Evolutionary conservation across 192 early-diverging fungal species (phyloP), one percentile per base, ranked within the genome.

Genomic region (Mortierella claussenii): DNA sequence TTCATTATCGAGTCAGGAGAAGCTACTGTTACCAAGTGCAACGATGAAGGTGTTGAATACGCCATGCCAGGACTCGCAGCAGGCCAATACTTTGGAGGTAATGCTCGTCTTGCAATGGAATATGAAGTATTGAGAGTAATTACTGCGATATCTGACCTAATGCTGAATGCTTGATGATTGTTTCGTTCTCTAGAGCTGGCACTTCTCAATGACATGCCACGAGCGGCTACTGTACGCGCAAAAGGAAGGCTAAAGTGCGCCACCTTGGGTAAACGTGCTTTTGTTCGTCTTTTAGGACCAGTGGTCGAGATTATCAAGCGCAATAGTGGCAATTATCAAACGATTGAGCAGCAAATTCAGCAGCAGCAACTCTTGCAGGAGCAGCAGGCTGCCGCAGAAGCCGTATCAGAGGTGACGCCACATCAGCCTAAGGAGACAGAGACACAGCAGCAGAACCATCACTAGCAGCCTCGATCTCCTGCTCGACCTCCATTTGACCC

Each of bases 31-130:
- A 88, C 87, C 60, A 95, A 94, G 82, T 84, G 83, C 20, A 93
- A 94, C 50, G 88, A 88, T 13, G 82, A 93, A 54, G 95, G 95
- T 24, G 88, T 91, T 21, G 90, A 93, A 60, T 90, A 91, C 68
- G 79, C 87, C 63, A 85, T 91, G 61, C 89, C 88, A 52, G 75
- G 83, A 52, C 79, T 96, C 48, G 81, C 82, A 36, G 90, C 92
- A 80, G 97, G 97, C 33, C 91, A 90, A 30, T 99, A 99, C 73
- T 99, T 99, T 90, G 97, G 97, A 85, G 94, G 94, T 95, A 82
- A 69, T 9, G n/a, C n/a, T n/a, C n/a, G n/a, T n/a, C n/a, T n/a
- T n/a, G n/a, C n/a, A n/a, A n/a, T n/a, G n/a, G n/a, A n/a, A n/a
- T n/a, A n/a, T n/a, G n/a, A n/a, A n/a, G n/a, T n/a, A n/a, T n/a